A percentile compares a stretch with the other conserved stretches of the same genome.
Conservation (phyloP, 495 filamentous ascomycete genomes). For the Tricharina praecox region DNA sequence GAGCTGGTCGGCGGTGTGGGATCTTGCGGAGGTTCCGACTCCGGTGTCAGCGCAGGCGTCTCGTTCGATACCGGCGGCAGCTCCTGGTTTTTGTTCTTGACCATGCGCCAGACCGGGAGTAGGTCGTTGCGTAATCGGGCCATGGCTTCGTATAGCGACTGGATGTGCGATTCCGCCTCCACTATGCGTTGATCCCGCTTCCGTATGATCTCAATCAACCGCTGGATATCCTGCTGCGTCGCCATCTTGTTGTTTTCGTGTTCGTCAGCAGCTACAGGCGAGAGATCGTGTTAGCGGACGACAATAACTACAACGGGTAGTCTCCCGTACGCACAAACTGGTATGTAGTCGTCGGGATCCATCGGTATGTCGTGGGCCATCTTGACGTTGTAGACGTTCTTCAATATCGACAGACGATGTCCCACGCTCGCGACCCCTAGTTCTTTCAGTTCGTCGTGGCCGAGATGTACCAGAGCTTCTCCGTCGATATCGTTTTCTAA, state of each 20-base stretch:
- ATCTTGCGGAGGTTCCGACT: conserved; percentile 15
- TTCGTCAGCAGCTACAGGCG: conserved; percentile 52
- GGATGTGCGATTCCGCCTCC: conserved; percentile 61
- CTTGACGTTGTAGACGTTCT: conserved; percentile 88
- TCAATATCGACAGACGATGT: conserved; percentile 84
- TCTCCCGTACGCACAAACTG: conserved; percentile 81
- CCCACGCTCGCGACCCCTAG: conserved; percentile 86
- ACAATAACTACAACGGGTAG: conserved; percentile 15
- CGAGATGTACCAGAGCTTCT: conserved; percentile 72
- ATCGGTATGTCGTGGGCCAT: conserved; percentile 77
- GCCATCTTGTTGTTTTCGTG: conserved; percentile 71
- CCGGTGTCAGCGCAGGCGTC: conserved; percentile 7
- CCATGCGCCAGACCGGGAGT: conserved; percentile 70
- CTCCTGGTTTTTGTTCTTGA: conserved; percentile 79
- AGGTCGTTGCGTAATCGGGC: conserved; percentile 72
- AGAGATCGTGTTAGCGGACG: conserved; percentile 7
- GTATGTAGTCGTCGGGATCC: conserved; percentile 85
- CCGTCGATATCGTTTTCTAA: conserved; percentile 87
- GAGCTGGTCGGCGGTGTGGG: conserved; percentile 3
- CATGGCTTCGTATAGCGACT: conserved; percentile 69
- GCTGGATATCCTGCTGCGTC: conserved; percentile 77
- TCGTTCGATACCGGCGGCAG: conserved; percentile 40
- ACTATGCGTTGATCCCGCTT: conserved; percentile 74
- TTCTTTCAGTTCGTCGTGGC: conserved; percentile 84
- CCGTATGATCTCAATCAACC: conserved; percentile 69